Base-by-base conservation (phyloP, 2,329 filamentous ascomycete genomes). In the Diplocarpon rosae region DNA sequence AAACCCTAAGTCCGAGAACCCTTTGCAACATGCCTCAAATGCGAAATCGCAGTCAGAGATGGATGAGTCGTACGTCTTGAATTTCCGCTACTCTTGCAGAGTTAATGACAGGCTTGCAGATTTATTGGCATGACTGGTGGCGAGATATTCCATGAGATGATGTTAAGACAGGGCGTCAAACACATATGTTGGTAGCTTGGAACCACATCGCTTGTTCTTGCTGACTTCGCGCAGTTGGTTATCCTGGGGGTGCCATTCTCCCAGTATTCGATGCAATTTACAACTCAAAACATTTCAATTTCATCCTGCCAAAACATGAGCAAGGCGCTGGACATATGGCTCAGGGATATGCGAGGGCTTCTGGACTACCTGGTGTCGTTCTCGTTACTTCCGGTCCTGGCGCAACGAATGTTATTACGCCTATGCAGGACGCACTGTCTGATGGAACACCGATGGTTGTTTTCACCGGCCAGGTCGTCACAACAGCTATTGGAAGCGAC, bases 291-390 rank as follows among this genome's bases (percentile, higher is more conserved):
- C 84, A 95, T 67, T 95, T 96, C 70, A 82, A 95, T 51, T 96
- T 98, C 62, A 80, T 96, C 65, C 79, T 96, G 8, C 92, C 92
- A 27, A 80, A 85, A 66, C 92, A 98, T 68, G 92, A 96, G 69
- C 92, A 98, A 69, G 92, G 92, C 55, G 92, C 92, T 47, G 92
- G 92, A 52, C 92, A 98, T 69, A 98, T 96, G 92, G 92, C 92
- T 13, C 83, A 96, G 68, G 92, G 92, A 42, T 96, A 96, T 64
- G 92, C 92, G 45, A 82, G 92, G 59, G 90, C 88, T 46, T 90
- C 84, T 42, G 92, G 92, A 57, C 89, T 88, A 69, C 88, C 89
- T 47, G 92, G 92, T 62, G 92, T 96, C 46, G 92, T 98, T 46
- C 73, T 98, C 49, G 92, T 98, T 52, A 98, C 92, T 31, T 96